These are phyloP conservation scores for Wickerhamomyces sydowiorum DNA, from an alignment of 805 yeast species.

Conservation along the genomic window DNA sequence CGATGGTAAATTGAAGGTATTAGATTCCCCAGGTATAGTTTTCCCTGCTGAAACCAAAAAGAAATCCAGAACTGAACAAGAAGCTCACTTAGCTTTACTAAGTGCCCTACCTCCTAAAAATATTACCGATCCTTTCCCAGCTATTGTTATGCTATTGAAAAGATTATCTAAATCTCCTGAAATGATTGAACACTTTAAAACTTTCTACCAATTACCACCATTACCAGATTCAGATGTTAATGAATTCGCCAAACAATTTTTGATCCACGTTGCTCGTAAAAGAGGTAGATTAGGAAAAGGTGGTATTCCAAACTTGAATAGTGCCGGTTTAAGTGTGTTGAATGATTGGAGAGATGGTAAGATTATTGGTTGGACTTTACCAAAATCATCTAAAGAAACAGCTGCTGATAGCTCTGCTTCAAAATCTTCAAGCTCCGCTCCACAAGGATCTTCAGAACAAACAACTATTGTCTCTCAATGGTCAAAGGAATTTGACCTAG, in stretches of 20 bases:
- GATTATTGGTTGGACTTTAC: conserved; percentile 84
- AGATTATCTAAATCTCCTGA: conserved; percentile 67
- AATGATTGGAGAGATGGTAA: conserved; percentile 98
- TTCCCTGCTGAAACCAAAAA: conserved; percentile 69
- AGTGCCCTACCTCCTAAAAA: conserved; percentile 88
- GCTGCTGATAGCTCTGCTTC: conserved; percentile 22
- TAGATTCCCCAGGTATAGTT: conserved; percentile 97
- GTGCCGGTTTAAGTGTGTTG: conserved; percentile 78
- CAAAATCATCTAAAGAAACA: conserved; percentile 48
- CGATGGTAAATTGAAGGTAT: conserved; percentile 79
- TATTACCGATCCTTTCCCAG: conserved; percentile 78
- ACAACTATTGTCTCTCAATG: conserved; percentile 82
- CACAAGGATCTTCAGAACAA: conserved; percentile 31
- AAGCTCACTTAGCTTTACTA: conserved; percentile 82
- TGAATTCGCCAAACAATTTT: conserved; percentile 76
- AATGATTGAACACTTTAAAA: conserved; percentile 72
- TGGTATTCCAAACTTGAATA: conserved; percentile 83
- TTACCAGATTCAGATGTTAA: conserved; percentile 66
- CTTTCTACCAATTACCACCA: conserved; percentile 74
- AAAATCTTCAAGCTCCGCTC: conserved; percentile 27
- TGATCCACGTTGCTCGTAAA: conserved; percentile 88
- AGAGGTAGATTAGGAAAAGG: conserved; percentile 91
- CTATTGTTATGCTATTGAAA: conserved; percentile 71
- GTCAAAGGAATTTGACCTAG: conserved; percentile 93
- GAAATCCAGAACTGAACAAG: conserved; percentile 54